Evolutionary conservation across 306 rosid genomes (phyloP).

Genomic region (Delonix regia): DNA sequence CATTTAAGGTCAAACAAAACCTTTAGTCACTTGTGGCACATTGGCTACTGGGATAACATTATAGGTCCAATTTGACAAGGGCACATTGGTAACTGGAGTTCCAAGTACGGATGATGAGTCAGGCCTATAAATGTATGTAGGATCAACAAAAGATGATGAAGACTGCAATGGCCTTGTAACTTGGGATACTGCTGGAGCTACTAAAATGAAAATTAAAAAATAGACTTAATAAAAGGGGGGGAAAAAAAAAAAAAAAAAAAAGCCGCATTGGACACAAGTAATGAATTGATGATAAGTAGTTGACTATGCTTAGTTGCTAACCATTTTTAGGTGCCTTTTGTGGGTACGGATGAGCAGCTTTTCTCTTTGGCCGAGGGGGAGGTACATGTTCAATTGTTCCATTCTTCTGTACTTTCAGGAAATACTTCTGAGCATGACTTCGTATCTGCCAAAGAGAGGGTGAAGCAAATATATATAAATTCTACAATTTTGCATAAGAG

Average conservation of each 20-base stretch:
- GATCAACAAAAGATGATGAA: conserved; percentile 59
- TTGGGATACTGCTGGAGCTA: conserved; percentile 60
- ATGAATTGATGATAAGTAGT: conserved; percentile 6
- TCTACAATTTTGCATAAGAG: background rate
- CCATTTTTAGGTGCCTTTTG: conserved; percentile 88
- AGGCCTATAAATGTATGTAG: conserved; percentile 53
- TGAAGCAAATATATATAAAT: background rate
- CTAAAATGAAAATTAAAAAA: conserved; percentile 3
- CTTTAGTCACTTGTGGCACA: conserved; percentile 60
- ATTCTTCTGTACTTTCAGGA: conserved; percentile 88
- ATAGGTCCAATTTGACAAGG: conserved; percentile 71
- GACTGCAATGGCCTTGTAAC: conserved; percentile 55
- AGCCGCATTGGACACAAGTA: conserved; percentile 23
- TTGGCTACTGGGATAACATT: conserved; percentile 49
- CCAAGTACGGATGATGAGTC: conserved; percentile 70
- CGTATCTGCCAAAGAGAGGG: conserved; percentile 68
- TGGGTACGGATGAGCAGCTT: conserved; percentile 95
- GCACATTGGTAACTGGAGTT: conserved; percentile 53
- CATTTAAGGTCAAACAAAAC: conserved; percentile 47
- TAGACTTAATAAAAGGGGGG: no score
- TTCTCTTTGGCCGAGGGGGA: conserved; percentile 97
- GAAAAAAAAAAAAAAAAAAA: background rate
- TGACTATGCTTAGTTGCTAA: conserved; percentile 37
- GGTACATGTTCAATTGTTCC: conserved; percentile 94
- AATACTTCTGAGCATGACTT: conserved; percentile 97